Evolutionary conservation across 345 rosid species (phyloP).

Genomic region (Clausena lansium): DNA sequence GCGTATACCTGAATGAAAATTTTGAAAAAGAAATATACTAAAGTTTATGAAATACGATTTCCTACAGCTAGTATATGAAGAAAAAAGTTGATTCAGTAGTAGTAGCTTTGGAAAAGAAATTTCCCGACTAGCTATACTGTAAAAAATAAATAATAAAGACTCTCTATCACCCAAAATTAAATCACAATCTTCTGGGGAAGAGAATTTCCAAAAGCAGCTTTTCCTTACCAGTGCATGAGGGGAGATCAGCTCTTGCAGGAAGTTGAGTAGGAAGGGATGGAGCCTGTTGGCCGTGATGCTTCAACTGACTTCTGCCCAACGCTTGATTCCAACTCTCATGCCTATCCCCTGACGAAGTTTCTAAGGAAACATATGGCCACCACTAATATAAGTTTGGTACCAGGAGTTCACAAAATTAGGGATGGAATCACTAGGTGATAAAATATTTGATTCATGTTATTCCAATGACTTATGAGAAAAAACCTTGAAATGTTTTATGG

Average conservation of each 20-base stretch:
- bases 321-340: conserved; percentile 55
- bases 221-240: conserved; percentile 75
- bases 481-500: not conserved
- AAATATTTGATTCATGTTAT: not conserved
- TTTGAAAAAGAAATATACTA: not conserved
- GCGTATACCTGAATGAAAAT: not conserved
- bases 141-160: not conserved
- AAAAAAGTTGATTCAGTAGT: not conserved
- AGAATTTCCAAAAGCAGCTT: not conserved
- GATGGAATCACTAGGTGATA: not conserved
- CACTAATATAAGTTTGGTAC: not conserved
- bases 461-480: not conserved
- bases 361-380: conserved; percentile 34
- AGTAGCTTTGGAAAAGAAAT: not conserved
- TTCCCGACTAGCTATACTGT: not conserved
- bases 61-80: not conserved
- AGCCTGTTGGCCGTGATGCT: conserved; percentile 45
- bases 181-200: not conserved
- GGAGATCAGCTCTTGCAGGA: conserved; percentile 85
- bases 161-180: not conserved
- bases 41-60: not conserved
- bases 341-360: conserved; percentile 46
- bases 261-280: conserved; percentile 77
- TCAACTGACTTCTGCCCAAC: conserved; percentile 47
- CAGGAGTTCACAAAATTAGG: conserved; percentile 9